Percentiles rank a stretch among this genome's conserved stretches.
These are phyloP conservation scores for Leccinum fuscescens DNA, from an alignment of 1,284 basidiomycete genomes.

Conservation along the genomic window DNA sequence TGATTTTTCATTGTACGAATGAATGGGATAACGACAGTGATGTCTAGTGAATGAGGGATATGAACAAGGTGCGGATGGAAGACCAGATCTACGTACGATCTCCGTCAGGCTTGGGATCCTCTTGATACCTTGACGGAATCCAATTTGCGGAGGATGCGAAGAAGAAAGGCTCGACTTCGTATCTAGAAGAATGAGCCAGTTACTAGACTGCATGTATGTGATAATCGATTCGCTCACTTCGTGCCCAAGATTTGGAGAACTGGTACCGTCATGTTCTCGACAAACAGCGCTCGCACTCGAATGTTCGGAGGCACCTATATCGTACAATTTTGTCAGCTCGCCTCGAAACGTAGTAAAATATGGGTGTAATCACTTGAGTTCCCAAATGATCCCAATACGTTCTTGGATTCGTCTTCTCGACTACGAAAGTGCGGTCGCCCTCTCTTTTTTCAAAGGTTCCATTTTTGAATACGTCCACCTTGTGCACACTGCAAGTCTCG, in stretches of 20 bases:
- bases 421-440: conserved; percentile 6
- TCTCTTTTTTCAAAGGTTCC: conserved; percentile 29
- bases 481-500: conserved; percentile 39
- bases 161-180: conserved; percentile 54
- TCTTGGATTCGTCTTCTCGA: conserved; percentile 7
- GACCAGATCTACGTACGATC: conserved; percentile 44
- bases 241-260: conserved; percentile 54
- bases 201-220: neutral
- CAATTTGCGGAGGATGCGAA: conserved; percentile 55
- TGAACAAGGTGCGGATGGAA: neutral
- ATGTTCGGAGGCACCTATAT: conserved; percentile 32
- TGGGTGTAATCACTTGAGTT: conserved; percentile 3
- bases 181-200: conserved; percentile 18
- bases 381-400: conserved; percentile 20
- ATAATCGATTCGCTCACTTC: conserved; percentile 30
- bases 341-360: neutral
- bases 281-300: conserved; percentile 48
- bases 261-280: conserved; percentile 47
- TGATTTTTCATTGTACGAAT: conserved; percentile 37
- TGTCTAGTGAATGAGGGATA: conserved; percentile 32
- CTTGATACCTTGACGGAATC: conserved; percentile 56
- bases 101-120: conserved; percentile 36
- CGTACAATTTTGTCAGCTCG: conserved; percentile 2
- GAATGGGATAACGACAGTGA: conserved; percentile 50
- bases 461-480: conserved; percentile 40